These are phyloP conservation scores for Coemansia sp. DNA, from an alignment of 192 early-diverging fungal genomes.

Conservation along the genomic window DNA sequence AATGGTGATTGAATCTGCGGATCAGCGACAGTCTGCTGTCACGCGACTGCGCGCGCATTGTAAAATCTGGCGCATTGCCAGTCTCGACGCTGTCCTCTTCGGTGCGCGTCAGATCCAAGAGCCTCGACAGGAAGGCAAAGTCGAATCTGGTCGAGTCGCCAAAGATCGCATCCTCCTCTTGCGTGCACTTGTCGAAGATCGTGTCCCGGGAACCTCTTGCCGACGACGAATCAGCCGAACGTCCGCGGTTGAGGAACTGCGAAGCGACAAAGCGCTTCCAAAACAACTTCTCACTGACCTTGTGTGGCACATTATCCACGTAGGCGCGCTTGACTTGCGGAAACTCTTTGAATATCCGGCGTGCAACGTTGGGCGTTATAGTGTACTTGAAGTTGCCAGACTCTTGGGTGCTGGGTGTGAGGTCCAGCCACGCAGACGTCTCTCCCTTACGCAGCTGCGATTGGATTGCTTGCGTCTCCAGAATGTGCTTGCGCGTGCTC, in stretches of 20 bases:
- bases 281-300: slow-evolving; percentile 74
- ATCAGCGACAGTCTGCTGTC: slow-evolving; percentile 77
- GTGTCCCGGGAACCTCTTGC: slow-evolving; percentile 57
- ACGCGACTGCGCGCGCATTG: slow-evolving; percentile 71
- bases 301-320: slow-evolving; percentile 78
- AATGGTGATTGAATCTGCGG: slow-evolving; percentile 87
- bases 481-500: slow-evolving; percentile 73
- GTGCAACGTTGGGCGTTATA: slow-evolving; percentile 86
- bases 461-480: slow-evolving; percentile 72
- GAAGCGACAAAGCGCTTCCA: slow-evolving; percentile 87
- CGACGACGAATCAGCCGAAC: slow-evolving; percentile 58
- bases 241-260: slow-evolving; percentile 83
- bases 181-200: slow-evolving; percentile 77
- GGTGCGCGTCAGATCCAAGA: slow-evolving; percentile 82
- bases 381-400: slow-evolving; percentile 81
- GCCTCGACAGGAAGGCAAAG: slow-evolving; percentile 62
- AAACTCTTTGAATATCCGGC: slow-evolving; percentile 87
- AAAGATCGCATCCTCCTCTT: slow-evolving; percentile 74
- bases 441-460: slow-evolving; percentile 79
- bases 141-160: slow-evolving; percentile 48
- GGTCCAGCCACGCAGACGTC: slow-evolving; percentile 71
- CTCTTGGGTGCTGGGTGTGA: slow-evolving; percentile 67
- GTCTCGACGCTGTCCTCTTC: slow-evolving; percentile 79
- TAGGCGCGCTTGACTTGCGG: slow-evolving; percentile 86
- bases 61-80: slow-evolving; percentile 78